Base-by-base conservation (phyloP, 2,329 filamentous ascomycete genomes). In the Sporothrix protearum region DNA sequence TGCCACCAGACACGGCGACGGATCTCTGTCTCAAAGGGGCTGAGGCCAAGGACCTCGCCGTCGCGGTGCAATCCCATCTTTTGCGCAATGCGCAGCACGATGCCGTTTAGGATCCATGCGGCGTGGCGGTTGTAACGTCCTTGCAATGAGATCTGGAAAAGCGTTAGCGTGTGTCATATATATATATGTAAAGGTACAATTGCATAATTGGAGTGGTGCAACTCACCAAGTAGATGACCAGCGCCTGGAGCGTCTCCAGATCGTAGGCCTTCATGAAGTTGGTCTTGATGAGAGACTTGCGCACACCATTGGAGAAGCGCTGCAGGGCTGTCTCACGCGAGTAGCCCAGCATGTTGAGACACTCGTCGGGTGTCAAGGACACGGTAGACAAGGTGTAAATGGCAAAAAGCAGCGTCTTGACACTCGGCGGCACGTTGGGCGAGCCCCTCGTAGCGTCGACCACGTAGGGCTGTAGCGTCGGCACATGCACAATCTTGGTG, bases 401-500 rank as follows among this genome's bases (percentile, higher is more conserved):
- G 74, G 87, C 82, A 73, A 90, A 90, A 68, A 91, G 78, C 3
- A 91, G 81, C 0, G 89, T 87, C 78, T 91, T 88, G 30, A 88
- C 80, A 70, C 87, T 87, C 53, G 86, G 83, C 0, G 85, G 85
- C 1, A 92, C 79, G 55, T 82, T 84, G 14, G 82, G 80, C 25
- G 89, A 81, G 73, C 87, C 85, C 19, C 84, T 84, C 1, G 85
- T 86, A 1, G 89, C 89, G 72, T 91, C 86, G 49, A 91, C 84
- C 8, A 94, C 82, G 61, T 86, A 85, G 1, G 86, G 85, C 76
- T 93, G 89, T 3, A 93, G 79, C 0, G 89, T 89, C 0, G 92
- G 91, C 1, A 90, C 86, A 77, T 95, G 92, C 30, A 93, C 88
- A 61, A 88, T 81, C 77, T 94, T 94, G 75, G 88, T 87, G 61